Conservation (phyloP, 1,284 basidiomycete species). For the Ustilago curta region DNA sequence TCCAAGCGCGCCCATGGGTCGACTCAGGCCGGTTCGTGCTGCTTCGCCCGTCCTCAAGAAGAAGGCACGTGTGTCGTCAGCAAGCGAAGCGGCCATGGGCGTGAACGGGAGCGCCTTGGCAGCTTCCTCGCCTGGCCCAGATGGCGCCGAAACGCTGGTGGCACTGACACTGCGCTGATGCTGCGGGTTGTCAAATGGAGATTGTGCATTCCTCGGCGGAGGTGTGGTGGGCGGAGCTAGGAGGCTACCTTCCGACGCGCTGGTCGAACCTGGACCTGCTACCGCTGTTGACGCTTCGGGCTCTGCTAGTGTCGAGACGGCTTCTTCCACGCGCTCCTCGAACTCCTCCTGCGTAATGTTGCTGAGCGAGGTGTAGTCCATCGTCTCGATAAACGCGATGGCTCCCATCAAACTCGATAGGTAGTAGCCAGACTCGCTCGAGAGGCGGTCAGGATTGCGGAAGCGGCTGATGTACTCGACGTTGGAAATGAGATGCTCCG, state of each 20-base stretch:
- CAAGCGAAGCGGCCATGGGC: conserved; percentile 55
- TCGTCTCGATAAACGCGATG: conserved; percentile 93
- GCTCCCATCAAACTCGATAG: conserved; percentile 84
- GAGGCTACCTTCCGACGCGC: conserved; percentile 9
- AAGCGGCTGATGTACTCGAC: conserved; percentile 92
- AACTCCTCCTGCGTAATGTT: conserved; percentile 93
- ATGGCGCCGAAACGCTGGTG: conserved; percentile 46
- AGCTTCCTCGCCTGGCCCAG: conserved; percentile 51
- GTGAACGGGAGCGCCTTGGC: conserved; percentile 52
- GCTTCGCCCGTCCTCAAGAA: conserved; percentile 67
- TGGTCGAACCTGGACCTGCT: conserved; percentile 4
- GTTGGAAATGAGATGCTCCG: conserved; percentile 91
- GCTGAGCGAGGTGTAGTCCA: conserved; percentile 93
- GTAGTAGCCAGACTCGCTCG: conserved; percentile 97
- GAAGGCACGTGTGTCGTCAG: conserved; percentile 67
- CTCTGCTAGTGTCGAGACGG: conserved; percentile 44
- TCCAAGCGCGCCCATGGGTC: conserved; percentile 64
- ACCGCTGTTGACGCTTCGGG: conserved; percentile 23
- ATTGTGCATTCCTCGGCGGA: conserved; percentile 25
- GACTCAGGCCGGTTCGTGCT: conserved; percentile 59
- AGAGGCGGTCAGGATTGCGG: conserved; percentile 85
- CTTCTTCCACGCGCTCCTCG: conserved; percentile 72
- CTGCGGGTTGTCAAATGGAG: conserved; percentile 16
- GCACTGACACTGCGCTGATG: conserved; percentile 46
- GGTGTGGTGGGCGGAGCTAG: conserved; percentile 27